Base-by-base conservation (phyloP, 2,329 filamentous ascomycete genomes). In the Apiospora saccharicola region DNA sequence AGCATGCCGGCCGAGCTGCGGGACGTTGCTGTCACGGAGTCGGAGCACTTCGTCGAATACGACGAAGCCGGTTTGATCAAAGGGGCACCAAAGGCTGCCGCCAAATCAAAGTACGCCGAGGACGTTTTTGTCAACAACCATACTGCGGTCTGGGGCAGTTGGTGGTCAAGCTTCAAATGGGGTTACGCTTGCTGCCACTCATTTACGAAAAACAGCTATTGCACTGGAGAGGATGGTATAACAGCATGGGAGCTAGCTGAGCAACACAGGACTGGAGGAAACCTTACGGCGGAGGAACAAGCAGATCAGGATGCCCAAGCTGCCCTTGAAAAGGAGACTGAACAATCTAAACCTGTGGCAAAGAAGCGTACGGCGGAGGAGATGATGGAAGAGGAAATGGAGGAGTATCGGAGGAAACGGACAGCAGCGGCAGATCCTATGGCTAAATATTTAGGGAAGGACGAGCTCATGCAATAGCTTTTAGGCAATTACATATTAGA, bases 121-220 rank as follows among this genome's bases (percentile, higher is more conserved):
- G 94, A 99, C 78, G 87, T 98, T 0, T 85, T 93, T 71, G 89
- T 93, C 81, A 96, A 97, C 85, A 99, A 99, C 79, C 96, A 99
- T 83, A 94, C 90, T 3, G 92, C 93, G 0, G 92, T 98, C 3
- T 99, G 95, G 94, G 96, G 96, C 68, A 98, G 95, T 79, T 99
- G 96, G 96, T 99, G 96, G 96, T 90, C 91, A 70, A 91, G 94
- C 79, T 98, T 98, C 84, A 90, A 92, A 82, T 99, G 96, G 96
- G 96, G 96, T 1, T 99, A 98, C 82, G 90, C 93, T 30, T 99
- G 96, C 82, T 99, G 96, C 85, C 95, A 97, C 81, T 98, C 95
- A 0, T 92, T 91, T 30, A 90, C 97, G 74, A 98, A 97, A 84
- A 98, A 99, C 83, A 98, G 95, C 79, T 99, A 98, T 79, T 99